phyloP scores from a whole-genome alignment of 345 rosid genomes.

The Adansonia digitata region DNA sequence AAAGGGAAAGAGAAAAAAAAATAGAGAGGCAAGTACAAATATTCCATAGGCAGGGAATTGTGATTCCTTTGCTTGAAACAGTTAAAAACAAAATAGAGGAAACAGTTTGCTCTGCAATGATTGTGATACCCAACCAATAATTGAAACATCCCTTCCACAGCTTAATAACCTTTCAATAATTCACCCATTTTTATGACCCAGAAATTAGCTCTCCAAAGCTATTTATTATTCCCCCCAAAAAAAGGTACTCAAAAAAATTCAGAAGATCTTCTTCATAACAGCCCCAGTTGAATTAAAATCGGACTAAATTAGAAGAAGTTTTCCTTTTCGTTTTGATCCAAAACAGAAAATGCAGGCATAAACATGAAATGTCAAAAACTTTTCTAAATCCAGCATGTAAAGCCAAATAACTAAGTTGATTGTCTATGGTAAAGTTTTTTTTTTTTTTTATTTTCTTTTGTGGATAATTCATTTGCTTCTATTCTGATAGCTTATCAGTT shows the following conservation, averaged over 20 bases:
- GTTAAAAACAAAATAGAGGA: conserved; percentile 8
- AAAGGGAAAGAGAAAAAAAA: neutral
- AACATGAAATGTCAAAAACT: conserved; percentile 1
- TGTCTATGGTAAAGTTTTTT: neutral
- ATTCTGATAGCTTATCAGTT: neutral
- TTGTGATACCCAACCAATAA: conserved; percentile 42
- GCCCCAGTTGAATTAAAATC: neutral
- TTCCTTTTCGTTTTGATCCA: neutral
- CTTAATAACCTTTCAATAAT: conserved; percentile 27
- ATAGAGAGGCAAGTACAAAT: conserved; percentile 21
- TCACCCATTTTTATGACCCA: conserved; percentile 20
- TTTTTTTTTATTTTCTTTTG: too few species aligned
- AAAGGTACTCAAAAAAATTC: neutral
- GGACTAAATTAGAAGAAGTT: neutral
- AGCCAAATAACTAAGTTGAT: neutral
- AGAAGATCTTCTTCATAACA: neutral
- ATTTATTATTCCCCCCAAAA: neutral
- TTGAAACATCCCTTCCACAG: conserved; percentile 30
- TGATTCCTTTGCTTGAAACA: conserved; percentile 20
- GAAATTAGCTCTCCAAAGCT: neutral
- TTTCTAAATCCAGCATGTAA: neutral
- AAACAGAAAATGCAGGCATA: neutral
- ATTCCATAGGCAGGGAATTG: conserved; percentile 9
- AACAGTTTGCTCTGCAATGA: conserved; percentile 35
- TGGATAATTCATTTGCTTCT: neutral